Evolutionary conservation across 306 rosid genomes (phyloP).

Genomic region (Elaeagnus macrophylla): DNA sequence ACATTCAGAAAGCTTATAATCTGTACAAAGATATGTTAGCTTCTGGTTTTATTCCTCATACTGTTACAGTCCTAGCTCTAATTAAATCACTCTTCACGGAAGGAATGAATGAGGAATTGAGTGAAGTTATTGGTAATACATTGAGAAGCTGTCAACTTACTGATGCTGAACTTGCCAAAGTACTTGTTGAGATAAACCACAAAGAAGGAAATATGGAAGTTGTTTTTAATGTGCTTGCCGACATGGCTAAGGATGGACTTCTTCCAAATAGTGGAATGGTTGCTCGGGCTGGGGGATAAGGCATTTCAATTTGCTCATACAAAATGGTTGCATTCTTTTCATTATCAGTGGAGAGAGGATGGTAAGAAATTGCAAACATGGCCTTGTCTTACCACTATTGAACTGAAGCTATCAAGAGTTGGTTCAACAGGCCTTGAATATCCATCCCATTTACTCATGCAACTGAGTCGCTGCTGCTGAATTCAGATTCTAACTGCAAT

Average conservation of each 20-base stretch:
- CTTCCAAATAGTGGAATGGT: conserved; percentile 46
- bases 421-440: background rate
- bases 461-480: background rate
- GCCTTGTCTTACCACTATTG: background rate
- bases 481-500: background rate
- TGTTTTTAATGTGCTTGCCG: conserved; percentile 51
- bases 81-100: conserved; percentile 48
- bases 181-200: conserved; percentile 57
- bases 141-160: conserved; percentile 50
- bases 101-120: conserved; percentile 57
- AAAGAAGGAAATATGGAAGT: conserved; percentile 87
- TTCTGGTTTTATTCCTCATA: conserved; percentile 58
- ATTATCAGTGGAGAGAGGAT: background rate
- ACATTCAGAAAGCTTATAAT: conserved; percentile 50
- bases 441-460: too few relatives aligned
- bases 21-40: conserved; percentile 56
- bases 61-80: conserved; percentile 59
- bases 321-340: background rate
- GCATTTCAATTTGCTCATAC: background rate
- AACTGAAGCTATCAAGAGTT: background rate
- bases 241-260: conserved; percentile 79
- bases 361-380: background rate
- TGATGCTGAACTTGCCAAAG: conserved; percentile 68
- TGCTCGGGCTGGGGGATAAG: conserved; percentile 13
- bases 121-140: conserved; percentile 40